A percentile compares a stretch with the other conserved stretches of the same genome.
phyloP scores from a whole-genome alignment of 2,329 filamentous ascomycete species.

The Fusarium anthophilum region DNA sequence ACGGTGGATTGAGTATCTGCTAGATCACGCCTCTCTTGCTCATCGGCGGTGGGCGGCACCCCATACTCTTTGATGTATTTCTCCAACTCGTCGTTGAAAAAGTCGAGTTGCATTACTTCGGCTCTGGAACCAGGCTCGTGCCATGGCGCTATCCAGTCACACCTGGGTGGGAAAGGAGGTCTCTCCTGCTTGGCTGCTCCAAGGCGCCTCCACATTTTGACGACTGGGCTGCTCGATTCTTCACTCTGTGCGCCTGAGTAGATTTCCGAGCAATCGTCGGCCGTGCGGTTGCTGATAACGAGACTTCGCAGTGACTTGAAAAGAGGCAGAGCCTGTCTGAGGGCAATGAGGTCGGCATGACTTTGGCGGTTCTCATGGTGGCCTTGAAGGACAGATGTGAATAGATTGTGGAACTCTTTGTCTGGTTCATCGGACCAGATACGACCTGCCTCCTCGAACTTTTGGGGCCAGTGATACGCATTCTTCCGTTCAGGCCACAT shows the following conservation, averaged over 20 bases:
- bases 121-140: too few relatives aligned
- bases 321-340: not conserved
- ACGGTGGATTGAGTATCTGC: too few relatives aligned
- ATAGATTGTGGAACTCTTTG: rapidly evolving
- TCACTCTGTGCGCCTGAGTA: not conserved
- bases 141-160: not conserved
- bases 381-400: rapidly evolving
- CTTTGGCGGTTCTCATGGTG: not conserved
- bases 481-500: too few relatives aligned
- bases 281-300: not conserved
- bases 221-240: not conserved
- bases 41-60: too few relatives aligned
- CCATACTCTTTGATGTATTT: too few relatives aligned
- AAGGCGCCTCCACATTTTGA: not conserved
- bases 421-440: not conserved
- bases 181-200: rapidly evolving
- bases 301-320: not conserved
- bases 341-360: not conserved
- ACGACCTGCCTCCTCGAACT: rapidly evolving
- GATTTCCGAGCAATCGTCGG: rapidly evolving
- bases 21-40: too few relatives aligned
- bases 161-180: not conserved
- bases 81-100: too few relatives aligned
- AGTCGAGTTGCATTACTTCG: too few relatives aligned
- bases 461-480: too few relatives aligned